These are phyloP conservation scores for Leptodontidium sp. DNA, from an alignment of 2,329 filamentous ascomycete genomes.

Conservation along the genomic window DNA sequence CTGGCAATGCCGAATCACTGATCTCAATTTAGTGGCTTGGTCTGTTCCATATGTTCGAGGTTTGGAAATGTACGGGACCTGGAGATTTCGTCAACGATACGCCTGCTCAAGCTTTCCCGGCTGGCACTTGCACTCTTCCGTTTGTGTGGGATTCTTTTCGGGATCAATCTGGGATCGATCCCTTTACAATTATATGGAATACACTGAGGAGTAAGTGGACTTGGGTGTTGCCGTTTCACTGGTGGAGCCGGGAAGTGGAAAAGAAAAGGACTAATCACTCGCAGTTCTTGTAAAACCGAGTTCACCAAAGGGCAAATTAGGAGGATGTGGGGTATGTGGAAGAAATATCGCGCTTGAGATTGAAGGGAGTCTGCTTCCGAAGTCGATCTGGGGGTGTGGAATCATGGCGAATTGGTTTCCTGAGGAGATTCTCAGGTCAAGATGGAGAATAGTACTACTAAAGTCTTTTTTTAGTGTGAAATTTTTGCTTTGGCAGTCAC, in stretches of 20 bases:
- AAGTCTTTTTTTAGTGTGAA: too few relatives aligned
- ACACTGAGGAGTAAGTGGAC: not conserved
- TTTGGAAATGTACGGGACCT: not conserved
- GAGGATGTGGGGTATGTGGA: conserved; percentile 14
- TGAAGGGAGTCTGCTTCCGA: not conserved
- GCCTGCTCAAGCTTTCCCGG: not conserved
- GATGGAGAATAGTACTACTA: too few relatives aligned
- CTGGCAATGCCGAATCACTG: too few relatives aligned
- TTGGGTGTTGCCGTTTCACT: not conserved
- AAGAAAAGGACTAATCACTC: not conserved
- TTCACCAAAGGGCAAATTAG: conserved; percentile 4
- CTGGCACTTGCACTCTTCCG: not conserved
- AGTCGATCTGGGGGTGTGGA: not conserved
- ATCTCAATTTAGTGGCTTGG: not conserved
- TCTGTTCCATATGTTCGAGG: not conserved
- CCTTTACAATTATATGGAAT: not conserved
- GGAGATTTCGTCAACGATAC: not conserved
- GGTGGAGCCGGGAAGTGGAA: too few relatives aligned
- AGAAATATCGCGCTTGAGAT: not conserved
- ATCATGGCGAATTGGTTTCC: not conserved
- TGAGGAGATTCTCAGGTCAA: too few relatives aligned
- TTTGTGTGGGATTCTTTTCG: not conserved
- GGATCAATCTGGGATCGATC: not conserved
- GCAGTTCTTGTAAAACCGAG: not conserved
- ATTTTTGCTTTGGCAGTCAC: too few relatives aligned